These are phyloP conservation scores for Geranomyces variabilis DNA, from an alignment of 192 early-diverging fungal species.

Conservation along the genomic window DNA sequence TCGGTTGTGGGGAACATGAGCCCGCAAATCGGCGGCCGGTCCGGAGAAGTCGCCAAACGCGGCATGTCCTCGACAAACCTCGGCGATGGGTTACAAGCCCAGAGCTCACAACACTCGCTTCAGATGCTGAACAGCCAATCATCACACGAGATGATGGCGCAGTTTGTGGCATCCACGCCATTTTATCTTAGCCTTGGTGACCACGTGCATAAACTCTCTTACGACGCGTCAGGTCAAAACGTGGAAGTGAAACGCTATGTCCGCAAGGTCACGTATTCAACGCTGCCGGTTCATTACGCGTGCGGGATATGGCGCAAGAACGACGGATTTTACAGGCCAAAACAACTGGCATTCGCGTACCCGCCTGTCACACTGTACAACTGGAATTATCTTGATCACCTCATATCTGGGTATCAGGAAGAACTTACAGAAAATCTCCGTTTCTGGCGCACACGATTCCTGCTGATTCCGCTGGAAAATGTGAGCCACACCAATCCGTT, in stretches of 20 bases:
- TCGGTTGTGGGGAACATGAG: conserved; percentile 4
- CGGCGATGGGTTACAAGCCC: background rate
- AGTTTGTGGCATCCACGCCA: conserved; percentile 36
- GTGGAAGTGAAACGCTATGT: conserved; percentile 89
- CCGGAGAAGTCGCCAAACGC: background rate
- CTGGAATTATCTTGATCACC: conserved; percentile 93
- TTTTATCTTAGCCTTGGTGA: conserved; percentile 88
- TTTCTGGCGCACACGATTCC: conserved; percentile 89
- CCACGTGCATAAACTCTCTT: conserved; percentile 82
- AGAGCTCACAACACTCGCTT: background rate
- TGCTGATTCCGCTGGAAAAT: conserved; percentile 81
- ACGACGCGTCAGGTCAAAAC: conserved; percentile 67
- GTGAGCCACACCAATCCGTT: conserved; percentile 56
- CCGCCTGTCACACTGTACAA: conserved; percentile 75
- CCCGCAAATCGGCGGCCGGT: background rate
- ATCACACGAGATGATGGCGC: conserved; percentile 8
- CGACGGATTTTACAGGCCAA: conserved; percentile 58
- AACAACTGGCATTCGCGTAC: conserved; percentile 72
- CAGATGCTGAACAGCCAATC: background rate
- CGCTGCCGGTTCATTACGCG: conserved; percentile 65
- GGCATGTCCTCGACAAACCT: background rate
- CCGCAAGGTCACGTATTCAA: conserved; percentile 64
- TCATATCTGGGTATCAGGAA: conserved; percentile 86
- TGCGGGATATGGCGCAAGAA: conserved; percentile 88
- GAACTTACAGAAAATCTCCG: conserved; percentile 74